Evolutionary conservation across 495 filamentous ascomycete species (phyloP), one percentile per base, ranked within the genome.

Genomic region (Hypoxylon fragiforme): DNA sequence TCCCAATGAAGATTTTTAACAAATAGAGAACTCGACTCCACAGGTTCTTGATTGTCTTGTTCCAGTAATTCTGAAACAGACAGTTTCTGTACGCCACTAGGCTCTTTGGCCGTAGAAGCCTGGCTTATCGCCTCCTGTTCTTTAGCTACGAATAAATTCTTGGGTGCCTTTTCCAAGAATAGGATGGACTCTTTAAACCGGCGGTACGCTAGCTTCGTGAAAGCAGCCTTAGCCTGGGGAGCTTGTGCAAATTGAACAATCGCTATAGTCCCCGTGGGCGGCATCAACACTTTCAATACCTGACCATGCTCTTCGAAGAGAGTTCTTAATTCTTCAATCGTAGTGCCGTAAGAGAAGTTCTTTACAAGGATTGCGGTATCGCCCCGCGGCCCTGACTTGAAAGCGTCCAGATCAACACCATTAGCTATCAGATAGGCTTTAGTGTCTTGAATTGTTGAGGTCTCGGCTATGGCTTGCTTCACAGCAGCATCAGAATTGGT

Each of bases 391-490:
- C 82, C 80, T 28, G 79, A 83, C 67, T 91, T 91, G 73, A 99
- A 97, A 7, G 92, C 85, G 48, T 96, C 82, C 15, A 99, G 77
- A 67, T 97, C 89, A 5, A 97, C 88, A 15, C 94, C 94, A 44
- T 96, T 86, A 5, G 84, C 76, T 18, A 79, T 74, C 63, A 99
- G 96, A 70, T 92, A 99, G 9, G 83, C 74, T 66, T 96, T 97
- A 0, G 92, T 95, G 67, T 97, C 95, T 74, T 95, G 89, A 54
- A 99, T 97, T 42, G 96, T 80, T 57, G 92, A 88, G 15, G 95
- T 97, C 73, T 99, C 94, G 30, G 95, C 94, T 68, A 95, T 88
- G 31, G 94, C 94, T 74, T 97, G 94, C 72, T 92, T 95, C 31
- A 97, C 89, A 30, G 90, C 92, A 44, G 92, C 91, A 68, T 95